These are phyloP conservation scores for Microthlaspi erraticum DNA, from an alignment of 345 rosid species.

Conservation along the genomic window DNA sequence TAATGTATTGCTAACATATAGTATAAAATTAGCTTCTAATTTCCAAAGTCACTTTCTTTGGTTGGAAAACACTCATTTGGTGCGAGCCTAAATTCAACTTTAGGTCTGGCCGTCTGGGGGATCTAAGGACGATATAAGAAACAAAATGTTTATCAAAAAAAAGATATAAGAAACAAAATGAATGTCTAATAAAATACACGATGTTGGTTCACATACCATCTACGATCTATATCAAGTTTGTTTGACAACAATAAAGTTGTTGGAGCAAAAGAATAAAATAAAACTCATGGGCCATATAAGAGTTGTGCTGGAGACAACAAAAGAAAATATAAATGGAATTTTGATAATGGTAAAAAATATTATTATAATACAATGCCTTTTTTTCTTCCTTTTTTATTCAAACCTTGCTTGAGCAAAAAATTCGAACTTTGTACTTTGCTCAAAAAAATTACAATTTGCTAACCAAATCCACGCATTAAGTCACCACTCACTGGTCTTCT, in stretches of 20 bases:
- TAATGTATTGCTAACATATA: background rate
- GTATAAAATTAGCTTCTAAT: background rate
- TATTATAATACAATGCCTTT: slow-evolving; percentile 23
- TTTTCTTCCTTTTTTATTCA: slow-evolving; percentile 29
- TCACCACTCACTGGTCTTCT: slow-evolving; percentile 24
- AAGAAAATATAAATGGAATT: slow-evolving; percentile 13
- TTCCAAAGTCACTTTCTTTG: background rate
- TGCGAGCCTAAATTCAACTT: background rate
- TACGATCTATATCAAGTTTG: background rate
- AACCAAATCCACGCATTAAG: slow-evolving; percentile 36
- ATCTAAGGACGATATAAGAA: slow-evolving; percentile 27
- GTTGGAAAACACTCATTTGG: slow-evolving; percentile 3
- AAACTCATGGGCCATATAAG: slow-evolving; percentile 17
- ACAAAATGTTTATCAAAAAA: too few species aligned
- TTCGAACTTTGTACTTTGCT: slow-evolving; percentile 32
- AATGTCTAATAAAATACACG: slow-evolving; percentile 19
- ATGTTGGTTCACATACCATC: slow-evolving; percentile 23
- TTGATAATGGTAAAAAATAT: slow-evolving; percentile 20
- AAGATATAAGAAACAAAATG: slow-evolving; percentile 18
- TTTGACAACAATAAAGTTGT: slow-evolving; percentile 3
- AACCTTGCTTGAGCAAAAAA: slow-evolving; percentile 36
- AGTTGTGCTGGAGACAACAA: slow-evolving; percentile 25
- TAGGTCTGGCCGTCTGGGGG: background rate
- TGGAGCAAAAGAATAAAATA: slow-evolving; percentile 37
- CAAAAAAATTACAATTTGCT: slow-evolving; percentile 13